These are phyloP conservation scores for Xylaria polymorpha DNA, from an alignment of 2,329 filamentous ascomycete genomes.

Conservation along the genomic window DNA sequence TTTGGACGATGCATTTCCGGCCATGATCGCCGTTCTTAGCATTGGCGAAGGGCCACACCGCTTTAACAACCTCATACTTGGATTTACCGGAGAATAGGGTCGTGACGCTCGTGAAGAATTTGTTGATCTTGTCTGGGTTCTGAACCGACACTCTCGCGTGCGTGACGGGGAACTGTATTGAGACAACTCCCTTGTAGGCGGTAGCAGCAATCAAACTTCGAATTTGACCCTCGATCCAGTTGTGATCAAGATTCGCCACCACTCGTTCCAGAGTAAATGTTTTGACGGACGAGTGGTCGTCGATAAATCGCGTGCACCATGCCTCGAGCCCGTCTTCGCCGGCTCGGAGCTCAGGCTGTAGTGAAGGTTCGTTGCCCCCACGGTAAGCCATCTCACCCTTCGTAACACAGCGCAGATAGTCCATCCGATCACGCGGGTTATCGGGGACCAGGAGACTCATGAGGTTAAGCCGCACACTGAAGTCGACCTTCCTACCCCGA, in stretches of 20 bases:
- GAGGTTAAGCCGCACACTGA: constrained; percentile 65
- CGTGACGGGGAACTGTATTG: constrained; percentile 40
- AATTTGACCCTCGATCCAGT: constrained; percentile 66
- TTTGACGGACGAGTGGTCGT: constrained; percentile 59
- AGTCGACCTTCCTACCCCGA: constrained; percentile 60
- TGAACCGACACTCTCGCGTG: constrained; percentile 51
- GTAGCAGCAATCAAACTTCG: constrained; percentile 62
- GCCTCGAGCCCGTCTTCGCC: constrained; percentile 59
- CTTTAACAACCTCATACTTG: constrained; percentile 66
- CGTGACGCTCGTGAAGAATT: constrained; percentile 64
- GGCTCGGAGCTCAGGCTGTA: constrained; percentile 56
- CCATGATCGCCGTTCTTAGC: constrained; percentile 57
- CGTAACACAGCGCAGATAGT: constrained; percentile 65
- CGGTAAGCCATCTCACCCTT: constrained; percentile 63
- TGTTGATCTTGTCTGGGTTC: constrained; percentile 64
- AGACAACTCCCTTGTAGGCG: constrained; percentile 60
- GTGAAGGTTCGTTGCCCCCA: constrained; percentile 57
- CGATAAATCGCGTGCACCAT: constrained; percentile 62
- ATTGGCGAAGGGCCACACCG: constrained; percentile 69
- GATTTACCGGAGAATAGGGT: constrained; percentile 64
- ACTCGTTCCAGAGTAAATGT: constrained; percentile 63
- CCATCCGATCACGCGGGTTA: constrained; percentile 57
- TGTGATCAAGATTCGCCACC: constrained; percentile 66
- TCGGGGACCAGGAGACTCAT: constrained; percentile 65
- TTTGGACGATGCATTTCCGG: constrained; percentile 63